Conservation (phyloP, 2,329 filamentous ascomycete species). For the Fusarium proliferatum region DNA sequence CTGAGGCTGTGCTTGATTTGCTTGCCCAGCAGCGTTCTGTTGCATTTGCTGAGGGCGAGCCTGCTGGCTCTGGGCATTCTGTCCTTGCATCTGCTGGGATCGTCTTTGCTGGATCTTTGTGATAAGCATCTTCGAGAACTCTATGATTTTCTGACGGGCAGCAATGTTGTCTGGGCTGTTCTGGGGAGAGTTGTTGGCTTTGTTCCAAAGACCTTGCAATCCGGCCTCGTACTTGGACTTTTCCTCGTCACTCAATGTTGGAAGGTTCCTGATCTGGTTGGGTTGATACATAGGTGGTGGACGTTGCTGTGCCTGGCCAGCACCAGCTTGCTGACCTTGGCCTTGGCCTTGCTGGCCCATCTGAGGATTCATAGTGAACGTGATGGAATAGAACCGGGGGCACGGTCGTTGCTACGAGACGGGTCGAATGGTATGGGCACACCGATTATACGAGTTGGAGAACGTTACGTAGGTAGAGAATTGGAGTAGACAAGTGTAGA, state of each 20-base stretch:
- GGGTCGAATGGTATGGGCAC: neutral
- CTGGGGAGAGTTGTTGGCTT: slow-evolving; percentile 60
- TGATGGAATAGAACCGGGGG: neutral
- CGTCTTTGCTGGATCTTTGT: slow-evolving; percentile 60
- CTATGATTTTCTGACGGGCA: slow-evolving; percentile 67
- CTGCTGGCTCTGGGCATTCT: slow-evolving; percentile 42
- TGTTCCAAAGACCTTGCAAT: slow-evolving; percentile 63
- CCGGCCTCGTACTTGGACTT: slow-evolving; percentile 69
- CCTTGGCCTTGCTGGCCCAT: slow-evolving; percentile 43
- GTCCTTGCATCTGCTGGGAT: slow-evolving; percentile 48
- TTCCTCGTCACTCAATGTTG: slow-evolving; percentile 64
- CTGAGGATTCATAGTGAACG: slow-evolving; percentile 40
- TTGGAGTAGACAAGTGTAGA: neutral
- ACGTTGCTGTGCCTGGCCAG: slow-evolving; percentile 39
- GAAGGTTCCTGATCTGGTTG: slow-evolving; percentile 62
- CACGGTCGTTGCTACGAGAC: neutral
- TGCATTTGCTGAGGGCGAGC: slow-evolving; percentile 39
- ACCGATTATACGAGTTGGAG: neutral
- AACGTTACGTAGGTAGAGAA: neutral
- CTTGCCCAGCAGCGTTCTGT: slow-evolving; percentile 34
- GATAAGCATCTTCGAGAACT: slow-evolving; percentile 69
- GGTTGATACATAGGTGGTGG: slow-evolving; percentile 61
- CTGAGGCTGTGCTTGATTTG: slow-evolving; percentile 37
- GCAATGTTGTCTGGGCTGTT: slow-evolving; percentile 61
- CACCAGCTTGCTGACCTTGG: slow-evolving; percentile 41